phyloP scores from a whole-genome alignment of 371 early-diverging fungal genomes.

The Mortierella sp. region DNA sequence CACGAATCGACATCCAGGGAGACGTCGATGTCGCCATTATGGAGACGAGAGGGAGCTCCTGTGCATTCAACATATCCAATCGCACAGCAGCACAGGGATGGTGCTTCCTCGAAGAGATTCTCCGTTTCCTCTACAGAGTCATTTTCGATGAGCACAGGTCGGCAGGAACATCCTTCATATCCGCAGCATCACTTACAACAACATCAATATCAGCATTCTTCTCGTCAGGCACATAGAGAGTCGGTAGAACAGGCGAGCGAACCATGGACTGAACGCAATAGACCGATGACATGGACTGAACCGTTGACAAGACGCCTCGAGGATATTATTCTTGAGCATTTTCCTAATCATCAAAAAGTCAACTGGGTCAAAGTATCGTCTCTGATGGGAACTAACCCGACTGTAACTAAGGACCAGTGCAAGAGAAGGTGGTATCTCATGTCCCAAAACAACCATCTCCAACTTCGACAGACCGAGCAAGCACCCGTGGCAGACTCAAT shows the following conservation, averaged over 20 bases:
- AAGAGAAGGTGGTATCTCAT: slow-evolving; percentile 46
- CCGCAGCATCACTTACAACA: too few relatives aligned
- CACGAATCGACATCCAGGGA: slow-evolving; percentile 14
- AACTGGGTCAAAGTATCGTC: slow-evolving; percentile 38
- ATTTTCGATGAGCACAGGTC: not conserved
- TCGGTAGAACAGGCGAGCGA: not conserved
- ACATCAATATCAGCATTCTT: too few relatives aligned
- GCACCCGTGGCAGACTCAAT: not conserved
- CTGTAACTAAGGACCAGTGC: slow-evolving; percentile 37
- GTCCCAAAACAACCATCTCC: slow-evolving; percentile 24
- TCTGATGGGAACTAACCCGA: slow-evolving; percentile 30
- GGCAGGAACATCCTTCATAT: not conserved
- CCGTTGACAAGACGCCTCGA: slow-evolving; percentile 32
- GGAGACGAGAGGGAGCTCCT: slow-evolving; percentile 16
- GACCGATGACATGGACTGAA: slow-evolving; percentile 51
- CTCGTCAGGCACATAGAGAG: not conserved
- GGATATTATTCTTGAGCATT: slow-evolving; percentile 22
- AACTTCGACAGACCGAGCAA: not conserved
- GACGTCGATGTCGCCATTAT: slow-evolving; percentile 8
- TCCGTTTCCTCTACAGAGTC: slow-evolving; percentile 22
- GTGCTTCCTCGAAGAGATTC: not conserved
- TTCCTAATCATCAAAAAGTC: slow-evolving; percentile 35
- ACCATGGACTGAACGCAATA: slow-evolving; percentile 12
- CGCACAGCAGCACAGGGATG: not conserved
- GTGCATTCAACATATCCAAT: too few relatives aligned